phyloP scores from a whole-genome alignment of 192 early-diverging fungal genomes.

The Backusella macrospora region DNA sequence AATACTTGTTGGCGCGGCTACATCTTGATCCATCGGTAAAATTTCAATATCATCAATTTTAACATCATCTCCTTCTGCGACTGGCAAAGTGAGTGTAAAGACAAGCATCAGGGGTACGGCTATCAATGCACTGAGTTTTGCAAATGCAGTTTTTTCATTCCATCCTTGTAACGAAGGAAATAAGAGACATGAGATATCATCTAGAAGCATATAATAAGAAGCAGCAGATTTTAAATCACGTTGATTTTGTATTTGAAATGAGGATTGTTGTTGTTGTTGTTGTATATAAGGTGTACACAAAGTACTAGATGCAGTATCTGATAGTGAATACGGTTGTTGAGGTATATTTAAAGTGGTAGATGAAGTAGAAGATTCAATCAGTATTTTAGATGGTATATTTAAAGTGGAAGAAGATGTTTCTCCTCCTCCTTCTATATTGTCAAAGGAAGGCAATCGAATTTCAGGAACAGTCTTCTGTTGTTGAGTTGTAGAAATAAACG shows the following conservation, averaged over 20 bases:
- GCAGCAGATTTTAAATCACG: not conserved
- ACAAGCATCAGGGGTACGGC: constrained; percentile 56
- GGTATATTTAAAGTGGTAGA: not conserved
- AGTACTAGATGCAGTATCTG: not conserved
- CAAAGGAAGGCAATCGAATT: constrained; percentile 20
- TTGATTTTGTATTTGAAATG: too few species aligned
- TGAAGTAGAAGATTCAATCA: too few species aligned
- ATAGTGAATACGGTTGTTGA: not conserved
- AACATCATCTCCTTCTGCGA: constrained; percentile 53
- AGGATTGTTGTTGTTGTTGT: too few species aligned
- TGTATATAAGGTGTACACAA: not conserved
- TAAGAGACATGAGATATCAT: constrained; percentile 38
- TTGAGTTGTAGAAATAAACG: constrained; percentile 13
- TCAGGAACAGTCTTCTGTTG: constrained; percentile 22
- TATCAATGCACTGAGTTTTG: constrained; percentile 48
- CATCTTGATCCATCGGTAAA: not conserved
- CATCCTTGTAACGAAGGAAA: constrained; percentile 63
- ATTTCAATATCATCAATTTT: constrained; percentile 33
- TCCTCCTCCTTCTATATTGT: too few species aligned
- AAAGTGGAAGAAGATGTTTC: too few species aligned
- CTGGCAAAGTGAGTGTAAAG: constrained; percentile 63
- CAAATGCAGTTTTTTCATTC: constrained; percentile 46
- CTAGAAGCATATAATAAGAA: not conserved
- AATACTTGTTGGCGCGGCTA: not conserved
- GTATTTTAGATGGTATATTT: too few species aligned